Evolutionary conservation across 306 rosid genomes (phyloP), one percentile per base, ranked within the genome.

Genomic region (Acacia crassicarpa): DNA sequence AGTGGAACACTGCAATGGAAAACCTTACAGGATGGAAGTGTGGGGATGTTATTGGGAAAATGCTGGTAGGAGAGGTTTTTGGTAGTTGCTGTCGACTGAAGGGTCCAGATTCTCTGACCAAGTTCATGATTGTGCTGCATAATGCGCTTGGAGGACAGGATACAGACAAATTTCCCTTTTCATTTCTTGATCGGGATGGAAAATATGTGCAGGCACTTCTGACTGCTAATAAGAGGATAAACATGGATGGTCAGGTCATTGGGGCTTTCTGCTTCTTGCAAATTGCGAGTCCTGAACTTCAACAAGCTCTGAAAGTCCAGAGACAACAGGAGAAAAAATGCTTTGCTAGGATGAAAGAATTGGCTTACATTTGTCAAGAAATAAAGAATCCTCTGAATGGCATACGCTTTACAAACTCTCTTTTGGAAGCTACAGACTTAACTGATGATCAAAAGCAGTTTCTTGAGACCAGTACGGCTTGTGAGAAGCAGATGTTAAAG

Each of bases 251-350:
- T 67, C 91, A 92, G 78, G 86, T 91, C 72, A 89, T 92, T 72
- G 98, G 99, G 63, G 97, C 99, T 49, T 96, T 94, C 90, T 96
- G 99, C 90, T 92, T 96, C 86, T 80, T 96, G 90, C 99, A 96
- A 80, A 91, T 92, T 78, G 92, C 93, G 2, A 93, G 92, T 82
- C 92, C 90, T 74, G 99, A 96, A 84, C 88, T 91, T 85, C 98
- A 94, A 80, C 97, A 92, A 83, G 88, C 92, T 84, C 88, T 92
- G 62, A 89, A 86, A 80, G 85, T 89, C 58, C 98, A 94, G 89
- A 90, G 87, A 84, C 93, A 91, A 83, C 97, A 93, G 78, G 99
- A 95, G 86, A 93, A 89, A 78, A 83, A 78, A 85, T 83, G 91
- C 77, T 83, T 89, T n/a, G 85, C 94, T 75, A 89, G 91, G 91